Base-by-base conservation (phyloP, 305 asterid species). In the Caryopteris hybrid region DNA sequence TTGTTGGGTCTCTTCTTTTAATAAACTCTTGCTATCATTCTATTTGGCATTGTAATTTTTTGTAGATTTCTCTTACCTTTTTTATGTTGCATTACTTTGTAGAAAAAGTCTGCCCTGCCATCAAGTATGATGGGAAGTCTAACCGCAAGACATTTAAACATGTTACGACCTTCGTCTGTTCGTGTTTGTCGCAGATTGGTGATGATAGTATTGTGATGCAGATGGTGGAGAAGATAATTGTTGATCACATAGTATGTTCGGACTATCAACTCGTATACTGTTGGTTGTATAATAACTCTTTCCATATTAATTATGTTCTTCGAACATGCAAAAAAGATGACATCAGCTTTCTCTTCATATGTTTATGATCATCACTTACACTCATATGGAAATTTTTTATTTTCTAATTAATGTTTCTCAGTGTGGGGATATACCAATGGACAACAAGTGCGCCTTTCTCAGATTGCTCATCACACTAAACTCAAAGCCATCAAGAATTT, bases 211-310 rank as follows among this genome's bases (percentile, higher is more conserved):
- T 86, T 70, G 83, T 89, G 72, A 76, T 89, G 72, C 79, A 86
- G 75, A 79, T 89, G 82, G 73, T 91, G 81, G 99, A 91, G 87
- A 89, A 80, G 70, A 65, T 76, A 71, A 75, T 89, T 55, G 72
- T 86, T 61, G 87, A 87, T 75, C 91, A 81, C 75, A 82, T 86
- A 27, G 99, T 94, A 84, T 79, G 92, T 81, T 62, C 48, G 51
- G 8, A 39, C 52, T 63, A 22, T 53, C 31, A 51, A 18, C 67
- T 39, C 51, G 0, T 33, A 33, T 64, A 29, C 48, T 33, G 23
- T 73, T 70, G 59, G 34, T 14, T 23, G 5, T 17, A 43, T 51
- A 1, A 2, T 53, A 7, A 23, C 55, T 13, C 38, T 68, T 17
- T 34, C 13, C 41, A 39, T 64, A 20, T 56, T 62, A 62, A 20